phyloP scores from a whole-genome alignment of 1,284 basidiomycete species.

The Ceratorhiza oryzae-sativae region DNA sequence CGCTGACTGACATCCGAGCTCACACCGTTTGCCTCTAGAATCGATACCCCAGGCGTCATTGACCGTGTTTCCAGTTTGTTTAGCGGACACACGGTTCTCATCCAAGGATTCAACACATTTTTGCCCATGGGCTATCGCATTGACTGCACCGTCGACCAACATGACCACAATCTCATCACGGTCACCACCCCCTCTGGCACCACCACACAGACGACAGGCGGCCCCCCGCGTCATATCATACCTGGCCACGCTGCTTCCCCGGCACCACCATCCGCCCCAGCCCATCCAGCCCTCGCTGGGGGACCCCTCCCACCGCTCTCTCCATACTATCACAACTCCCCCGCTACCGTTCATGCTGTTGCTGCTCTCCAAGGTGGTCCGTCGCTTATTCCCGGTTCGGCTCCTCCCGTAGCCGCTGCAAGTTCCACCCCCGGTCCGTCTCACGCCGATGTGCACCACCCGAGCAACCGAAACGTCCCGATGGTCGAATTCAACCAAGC shows the following conservation, averaged over 20 bases:
- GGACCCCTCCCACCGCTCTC: slow-evolving; percentile 20
- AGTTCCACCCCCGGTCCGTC: slow-evolving; percentile 42
- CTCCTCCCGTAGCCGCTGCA: slow-evolving; percentile 19
- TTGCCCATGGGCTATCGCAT: slow-evolving; percentile 96
- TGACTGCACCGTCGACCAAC: slow-evolving; percentile 76
- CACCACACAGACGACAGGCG: slow-evolving; percentile 59
- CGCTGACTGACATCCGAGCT: slow-evolving; percentile 5
- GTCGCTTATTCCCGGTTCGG: slow-evolving; percentile 41
- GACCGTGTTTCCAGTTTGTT: slow-evolving; percentile 96
- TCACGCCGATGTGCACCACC: slow-evolving; percentile 40
- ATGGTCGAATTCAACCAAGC: slow-evolving; percentile 90
- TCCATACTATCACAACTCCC: slow-evolving; percentile 40
- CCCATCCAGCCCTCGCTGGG: slow-evolving; percentile 32
- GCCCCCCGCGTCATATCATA: slow-evolving; percentile 44
- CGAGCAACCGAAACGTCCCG: slow-evolving; percentile 43
- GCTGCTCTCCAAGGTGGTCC: slow-evolving; percentile 43
- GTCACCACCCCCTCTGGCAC: slow-evolving; percentile 94
- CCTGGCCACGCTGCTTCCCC: slow-evolving; percentile 42
- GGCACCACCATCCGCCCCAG: slow-evolving; percentile 43
- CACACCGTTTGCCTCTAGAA: slow-evolving; percentile 59
- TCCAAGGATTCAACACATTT: slow-evolving; percentile 99
- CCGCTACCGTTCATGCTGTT: slow-evolving; percentile 42
- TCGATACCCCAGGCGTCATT: slow-evolving; percentile 99
- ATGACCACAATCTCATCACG: slow-evolving; percentile 84
- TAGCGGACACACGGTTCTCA: slow-evolving; percentile 90